phyloP scores from a whole-genome alignment of 345 rosid genomes.

The Nasturtium officinale region DNA sequence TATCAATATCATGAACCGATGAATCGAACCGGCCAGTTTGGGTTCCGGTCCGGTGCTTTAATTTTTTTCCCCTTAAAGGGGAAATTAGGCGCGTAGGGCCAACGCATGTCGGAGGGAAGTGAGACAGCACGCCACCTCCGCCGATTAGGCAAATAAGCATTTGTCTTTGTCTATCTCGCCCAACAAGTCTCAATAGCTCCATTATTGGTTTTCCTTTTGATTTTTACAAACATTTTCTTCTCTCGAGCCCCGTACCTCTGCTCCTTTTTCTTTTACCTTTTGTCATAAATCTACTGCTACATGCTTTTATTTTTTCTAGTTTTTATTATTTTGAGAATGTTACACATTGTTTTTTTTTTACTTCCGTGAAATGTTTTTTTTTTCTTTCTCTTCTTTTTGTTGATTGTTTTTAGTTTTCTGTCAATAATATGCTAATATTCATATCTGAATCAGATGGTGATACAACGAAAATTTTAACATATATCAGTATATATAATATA shows the following conservation, averaged over 20 bases:
- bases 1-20: not conserved
- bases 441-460: no score
- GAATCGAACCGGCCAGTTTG: constrained; percentile 16
- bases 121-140: constrained; percentile 41
- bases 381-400: not conserved
- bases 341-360: not conserved
- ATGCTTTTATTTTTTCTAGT: constrained; percentile 1
- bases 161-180: constrained; percentile 27
- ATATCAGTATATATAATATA: not conserved
- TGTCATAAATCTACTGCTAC: constrained; percentile 29
- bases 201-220: constrained; percentile 31
- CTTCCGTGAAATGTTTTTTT: not conserved
- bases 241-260: constrained; percentile 45
- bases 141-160: constrained; percentile 44
- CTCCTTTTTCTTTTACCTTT: constrained; percentile 27
- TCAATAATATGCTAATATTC: no score
- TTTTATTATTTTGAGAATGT: not conserved
- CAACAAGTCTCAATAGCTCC: constrained; percentile 14
- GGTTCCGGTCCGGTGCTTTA: not conserved
- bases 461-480: not conserved
- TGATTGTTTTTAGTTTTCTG: not conserved
- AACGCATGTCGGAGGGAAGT: constrained; percentile 35
- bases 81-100: constrained; percentile 31
- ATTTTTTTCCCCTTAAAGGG: not conserved
- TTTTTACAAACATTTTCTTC: constrained; percentile 24